Percentiles rank a stretch among this genome's conserved stretches.
phyloP scores from a whole-genome alignment of 805 yeast genomes.

The Dipodascopsis tothii region DNA sequence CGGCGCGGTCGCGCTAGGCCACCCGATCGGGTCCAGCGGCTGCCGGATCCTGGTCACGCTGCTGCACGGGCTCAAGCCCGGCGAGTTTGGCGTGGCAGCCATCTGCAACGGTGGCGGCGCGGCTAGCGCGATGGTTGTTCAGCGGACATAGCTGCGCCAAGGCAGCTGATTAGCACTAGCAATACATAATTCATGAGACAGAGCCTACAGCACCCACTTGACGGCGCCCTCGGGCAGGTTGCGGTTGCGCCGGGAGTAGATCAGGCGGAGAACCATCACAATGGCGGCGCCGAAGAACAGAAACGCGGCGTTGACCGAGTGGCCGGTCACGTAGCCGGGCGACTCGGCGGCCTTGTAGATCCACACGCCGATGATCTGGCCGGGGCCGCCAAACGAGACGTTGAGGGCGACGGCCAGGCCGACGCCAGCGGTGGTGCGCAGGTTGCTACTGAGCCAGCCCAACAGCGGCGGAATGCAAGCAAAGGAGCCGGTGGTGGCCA shows the following conservation, averaged over 20 bases:
- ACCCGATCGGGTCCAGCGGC: slow-evolving; percentile 94
- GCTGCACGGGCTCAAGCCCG: slow-evolving; percentile 59
- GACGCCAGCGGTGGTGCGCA: not conserved
- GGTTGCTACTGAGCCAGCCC: not conserved
- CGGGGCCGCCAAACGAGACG: not conserved
- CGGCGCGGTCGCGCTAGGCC: slow-evolving; percentile 95
- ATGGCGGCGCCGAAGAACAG: not conserved
- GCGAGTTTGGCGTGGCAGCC: slow-evolving; percentile 88
- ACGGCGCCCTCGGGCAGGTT: not conserved
- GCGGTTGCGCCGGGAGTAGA: not conserved
- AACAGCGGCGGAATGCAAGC: not conserved
- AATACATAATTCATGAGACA: no score
- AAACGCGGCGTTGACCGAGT: not conserved
- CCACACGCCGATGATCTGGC: slow-evolving; percentile 1
- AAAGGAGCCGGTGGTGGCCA: not conserved
- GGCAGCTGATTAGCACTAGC: no score
- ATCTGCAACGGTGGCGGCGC: slow-evolving; percentile 99
- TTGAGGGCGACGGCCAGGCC: not conserved
- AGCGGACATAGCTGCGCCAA: slow-evolving; percentile 46
- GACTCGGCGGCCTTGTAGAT: not conserved
- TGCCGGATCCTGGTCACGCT: slow-evolving; percentile 89
- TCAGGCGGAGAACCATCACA: not conserved
- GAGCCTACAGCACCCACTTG: not conserved
- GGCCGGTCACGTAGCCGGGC: not conserved
- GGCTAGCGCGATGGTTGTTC: slow-evolving; percentile 86